These are phyloP conservation scores for Bipolaris cookei DNA, from an alignment of 2,329 filamentous ascomycete species.

Conservation along the genomic window DNA sequence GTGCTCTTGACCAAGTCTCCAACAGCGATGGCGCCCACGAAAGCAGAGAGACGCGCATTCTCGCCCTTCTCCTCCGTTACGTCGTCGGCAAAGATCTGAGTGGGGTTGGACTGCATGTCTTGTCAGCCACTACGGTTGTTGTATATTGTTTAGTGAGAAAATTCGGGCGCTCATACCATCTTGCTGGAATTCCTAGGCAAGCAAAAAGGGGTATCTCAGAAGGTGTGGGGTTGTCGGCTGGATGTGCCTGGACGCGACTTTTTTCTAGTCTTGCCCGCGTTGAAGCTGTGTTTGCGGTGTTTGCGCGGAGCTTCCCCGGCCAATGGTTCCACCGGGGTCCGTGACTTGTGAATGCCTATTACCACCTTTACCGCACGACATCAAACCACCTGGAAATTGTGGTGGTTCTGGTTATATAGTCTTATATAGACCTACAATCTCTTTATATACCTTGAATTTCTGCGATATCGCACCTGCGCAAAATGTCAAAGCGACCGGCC, in stretches of 20 bases:
- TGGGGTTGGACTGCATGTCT: constrained; percentile 68
- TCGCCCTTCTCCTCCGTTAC: constrained; percentile 98
- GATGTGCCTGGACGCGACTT: constrained; percentile 44
- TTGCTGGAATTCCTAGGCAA: constrained; percentile 30
- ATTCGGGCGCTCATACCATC: constrained; percentile 36
- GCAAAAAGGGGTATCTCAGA: constrained; percentile 41
- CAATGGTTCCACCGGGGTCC: constrained; percentile 26
- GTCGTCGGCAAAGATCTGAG: constrained; percentile 97
- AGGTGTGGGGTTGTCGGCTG: constrained; percentile 33
- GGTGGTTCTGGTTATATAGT: not conserved
- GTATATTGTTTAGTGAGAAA: not conserved
- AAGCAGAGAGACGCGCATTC: constrained; percentile 97
- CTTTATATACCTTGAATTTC: not conserved
- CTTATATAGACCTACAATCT: not conserved
- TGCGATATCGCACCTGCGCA: constrained; percentile 3
- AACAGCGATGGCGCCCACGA: constrained; percentile 97
- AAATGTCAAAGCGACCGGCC: constrained; percentile 57
- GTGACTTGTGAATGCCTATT: constrained; percentile 28
- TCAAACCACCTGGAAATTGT: not conserved
- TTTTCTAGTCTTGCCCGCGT: constrained; percentile 41
- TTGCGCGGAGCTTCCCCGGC: constrained; percentile 27
- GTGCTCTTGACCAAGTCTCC: constrained; percentile 98
- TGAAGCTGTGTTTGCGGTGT: constrained; percentile 37
- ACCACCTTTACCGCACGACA: constrained; percentile 13
- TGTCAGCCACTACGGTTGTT: constrained; percentile 18